A percentile compares a stretch with the other conserved stretches of the same genome.
phyloP scores from a whole-genome alignment of 345 rosid species.

The Populus alba region DNA sequence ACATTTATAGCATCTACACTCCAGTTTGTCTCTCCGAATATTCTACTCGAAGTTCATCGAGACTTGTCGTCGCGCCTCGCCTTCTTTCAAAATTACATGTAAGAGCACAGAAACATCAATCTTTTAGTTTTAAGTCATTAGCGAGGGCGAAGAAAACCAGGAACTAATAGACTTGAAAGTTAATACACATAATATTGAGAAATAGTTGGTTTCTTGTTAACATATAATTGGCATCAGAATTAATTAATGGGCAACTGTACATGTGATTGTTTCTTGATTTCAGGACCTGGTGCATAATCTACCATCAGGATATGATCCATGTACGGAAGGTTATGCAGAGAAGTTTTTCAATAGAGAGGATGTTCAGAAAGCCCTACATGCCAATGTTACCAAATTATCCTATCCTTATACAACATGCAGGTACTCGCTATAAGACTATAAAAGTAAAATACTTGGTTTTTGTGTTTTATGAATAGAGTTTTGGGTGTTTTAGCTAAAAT shows the following conservation, averaged over 20 bases:
- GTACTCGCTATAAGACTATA: conserved; percentile 16
- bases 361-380: conserved; percentile 71
- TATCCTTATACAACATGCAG: conserved; percentile 71
- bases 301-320: conserved; percentile 76
- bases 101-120: neutral
- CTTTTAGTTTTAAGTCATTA: no score
- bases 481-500: no score
- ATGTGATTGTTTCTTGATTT: neutral
- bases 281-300: conserved; percentile 50
- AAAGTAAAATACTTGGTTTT: no score
- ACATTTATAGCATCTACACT: conserved; percentile 64
- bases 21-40: conserved; percentile 44
- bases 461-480: no score
- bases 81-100: conserved; percentile 26
- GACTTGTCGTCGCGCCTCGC: conserved; percentile 33
- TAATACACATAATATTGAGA: no score
- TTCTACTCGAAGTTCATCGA: conserved; percentile 6
- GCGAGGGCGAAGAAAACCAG: no score
- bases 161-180: no score
- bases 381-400: conserved; percentile 56
- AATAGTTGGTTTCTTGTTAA: no score
- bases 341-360: conserved; percentile 59
- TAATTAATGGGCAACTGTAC: neutral
- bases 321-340: conserved; percentile 50
- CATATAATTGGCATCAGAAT: neutral